Evolutionary conservation across 305 asterid species (phyloP), one percentile per base, ranked within the genome.

Genomic region (Caryopteris hybrid): DNA sequence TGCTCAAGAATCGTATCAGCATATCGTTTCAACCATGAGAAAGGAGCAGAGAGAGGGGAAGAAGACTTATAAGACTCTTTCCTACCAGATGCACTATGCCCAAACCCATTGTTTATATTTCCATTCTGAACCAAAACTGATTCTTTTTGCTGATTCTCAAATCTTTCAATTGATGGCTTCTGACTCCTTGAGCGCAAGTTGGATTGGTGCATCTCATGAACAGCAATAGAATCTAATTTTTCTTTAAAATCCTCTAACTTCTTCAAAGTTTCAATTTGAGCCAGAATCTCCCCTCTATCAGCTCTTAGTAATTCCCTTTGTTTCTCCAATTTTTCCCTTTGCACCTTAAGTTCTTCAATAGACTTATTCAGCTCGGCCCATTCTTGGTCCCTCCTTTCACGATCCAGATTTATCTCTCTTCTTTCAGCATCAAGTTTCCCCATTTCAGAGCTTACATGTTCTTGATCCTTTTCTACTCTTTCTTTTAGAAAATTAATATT

Each of bases 1-100:
- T 74, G 96, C 72, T 94, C 99, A 43, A 89, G 88, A 56, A 94
- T 69, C 1, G 94, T 85, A 84, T 91, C 95, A 75, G 97, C 99
- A 79, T 89, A 89, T 33, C 97, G 79, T 76, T 86, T 94, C 59
- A 94, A 84, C 99, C 96, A 94, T 3, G 89, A 85, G 14, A 94
- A 76, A 68, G 97, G 88, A 71, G 86, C 79, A 75, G 93, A 75
- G 63, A 91, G 85, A 39, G 92, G 90, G 78, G 97, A 85, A 61
- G 90, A 68, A 13, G 83, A 58, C 67, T 66, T 79, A 59, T 72
- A 78, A 14, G 82, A 64, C 74, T 73, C 85, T 69, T 76, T 80
- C 29, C 42, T 54, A 50, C 51, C 70, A 61, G 80, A 46, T 14
- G 61, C 66, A 60, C 64, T 74, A 69, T 66, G 79, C 33, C 77